These are phyloP conservation scores for Mollisia scopiformis DNA, from an alignment of 2,329 filamentous ascomycete species.

Conservation along the genomic window DNA sequence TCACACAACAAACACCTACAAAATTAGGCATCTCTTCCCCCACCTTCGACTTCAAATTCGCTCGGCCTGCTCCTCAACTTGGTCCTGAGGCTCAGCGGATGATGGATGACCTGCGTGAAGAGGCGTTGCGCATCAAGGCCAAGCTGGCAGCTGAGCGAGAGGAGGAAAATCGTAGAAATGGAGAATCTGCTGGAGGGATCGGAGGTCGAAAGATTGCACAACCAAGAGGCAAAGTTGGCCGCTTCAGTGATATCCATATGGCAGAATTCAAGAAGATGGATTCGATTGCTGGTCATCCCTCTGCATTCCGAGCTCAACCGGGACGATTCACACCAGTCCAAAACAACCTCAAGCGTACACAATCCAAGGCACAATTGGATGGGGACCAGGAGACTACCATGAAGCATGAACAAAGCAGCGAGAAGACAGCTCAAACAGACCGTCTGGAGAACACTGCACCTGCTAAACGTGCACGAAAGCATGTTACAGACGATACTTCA, in stretches of 20 bases:
- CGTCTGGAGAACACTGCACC: constrained; percentile 41
- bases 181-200: constrained; percentile 39
- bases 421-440: constrained; percentile 12
- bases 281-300: constrained; percentile 86
- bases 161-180: constrained; percentile 52
- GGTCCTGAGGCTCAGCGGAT: constrained; percentile 63
- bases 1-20: constrained; percentile 64
- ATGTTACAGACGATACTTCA: constrained; percentile 69
- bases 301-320: constrained; percentile 68
- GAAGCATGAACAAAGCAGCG: constrained; percentile 31
- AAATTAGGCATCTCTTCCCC: constrained; percentile 58
- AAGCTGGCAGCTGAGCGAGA: constrained; percentile 66
- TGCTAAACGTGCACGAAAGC: constrained; percentile 73
- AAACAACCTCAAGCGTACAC: constrained; percentile 50
- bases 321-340: constrained; percentile 54
- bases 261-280: constrained; percentile 97
- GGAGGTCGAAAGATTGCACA: constrained; percentile 73
- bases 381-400: constrained; percentile 44
- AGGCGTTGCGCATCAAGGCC: constrained; percentile 72
- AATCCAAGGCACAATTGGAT: constrained; percentile 65
- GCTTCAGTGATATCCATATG: constrained; percentile 86
- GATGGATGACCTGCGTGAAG: constrained; percentile 70
- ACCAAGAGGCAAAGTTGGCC: constrained; percentile 75
- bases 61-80: constrained; percentile 56
- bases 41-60: constrained; percentile 68